Percentiles rank a stretch among this genome's conserved stretches.
phyloP scores from a whole-genome alignment of 371 early-diverging fungal genomes.

The Mortierella sp. region DNA sequence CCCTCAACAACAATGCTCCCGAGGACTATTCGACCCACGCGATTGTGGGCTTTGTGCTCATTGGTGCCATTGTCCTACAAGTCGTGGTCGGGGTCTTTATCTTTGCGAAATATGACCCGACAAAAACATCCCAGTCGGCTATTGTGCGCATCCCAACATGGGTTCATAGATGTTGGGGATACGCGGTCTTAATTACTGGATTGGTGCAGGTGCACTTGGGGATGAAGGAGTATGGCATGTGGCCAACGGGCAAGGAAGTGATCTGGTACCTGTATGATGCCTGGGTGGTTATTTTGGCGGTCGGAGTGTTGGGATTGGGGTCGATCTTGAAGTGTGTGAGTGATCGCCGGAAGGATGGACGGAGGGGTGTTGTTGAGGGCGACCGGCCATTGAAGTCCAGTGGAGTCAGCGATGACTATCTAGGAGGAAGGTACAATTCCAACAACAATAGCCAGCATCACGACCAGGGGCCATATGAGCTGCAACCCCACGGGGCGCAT shows the following conservation, averaged over 20 bases:
- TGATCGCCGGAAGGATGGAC: background rate
- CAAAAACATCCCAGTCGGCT: background rate
- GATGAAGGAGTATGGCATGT: conserved; percentile 23
- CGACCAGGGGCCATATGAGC: background rate
- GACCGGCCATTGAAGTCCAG: background rate
- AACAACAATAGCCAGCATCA: background rate
- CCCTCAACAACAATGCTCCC: background rate
- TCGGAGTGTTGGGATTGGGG: conserved; percentile 26
- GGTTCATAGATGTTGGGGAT: conserved; percentile 44
- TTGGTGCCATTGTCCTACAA: conserved; percentile 30
- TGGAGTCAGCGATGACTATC: background rate
- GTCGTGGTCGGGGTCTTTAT: conserved; percentile 36
- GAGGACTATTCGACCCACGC: conserved; percentile 17
- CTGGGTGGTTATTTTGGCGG: conserved; percentile 19
- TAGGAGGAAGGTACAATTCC: background rate
- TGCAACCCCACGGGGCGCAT: background rate
- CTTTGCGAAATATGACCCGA: conserved; percentile 33
- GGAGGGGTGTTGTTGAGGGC: background rate
- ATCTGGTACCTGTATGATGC: conserved; percentile 28
- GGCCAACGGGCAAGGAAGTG: conserved; percentile 33
- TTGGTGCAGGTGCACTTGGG: conserved; percentile 36
- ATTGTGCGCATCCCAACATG: conserved; percentile 24
- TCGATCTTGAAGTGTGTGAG: conserved; percentile 23
- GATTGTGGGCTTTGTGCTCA: conserved; percentile 22
- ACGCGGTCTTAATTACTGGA: conserved; percentile 20